Evolutionary conservation across 2,329 filamentous ascomycete species (phyloP).

Genomic region (Exophiala alcalophila): DNA sequence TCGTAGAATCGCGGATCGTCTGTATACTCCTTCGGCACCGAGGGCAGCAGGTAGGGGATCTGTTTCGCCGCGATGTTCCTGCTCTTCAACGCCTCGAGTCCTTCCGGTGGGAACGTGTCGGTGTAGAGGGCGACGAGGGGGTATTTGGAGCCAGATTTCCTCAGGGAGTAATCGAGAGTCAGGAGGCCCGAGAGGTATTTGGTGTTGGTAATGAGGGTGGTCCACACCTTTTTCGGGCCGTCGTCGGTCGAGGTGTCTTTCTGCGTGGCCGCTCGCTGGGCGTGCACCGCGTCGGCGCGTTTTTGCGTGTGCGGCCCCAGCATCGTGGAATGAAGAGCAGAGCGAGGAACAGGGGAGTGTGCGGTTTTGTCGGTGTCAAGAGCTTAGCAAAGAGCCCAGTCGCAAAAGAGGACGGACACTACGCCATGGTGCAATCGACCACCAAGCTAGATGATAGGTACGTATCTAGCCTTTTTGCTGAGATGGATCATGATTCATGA

Average conservation of each 20-base stretch:
- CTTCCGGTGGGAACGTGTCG: conserved; percentile 66
- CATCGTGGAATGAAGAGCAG: too few relatives aligned
- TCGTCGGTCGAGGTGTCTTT: background rate
- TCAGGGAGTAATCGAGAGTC: conserved; percentile 75
- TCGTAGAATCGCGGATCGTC: conserved; percentile 83
- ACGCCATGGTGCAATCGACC: too few relatives aligned
- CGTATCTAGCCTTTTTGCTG: too few relatives aligned
- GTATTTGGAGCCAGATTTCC: conserved; percentile 63
- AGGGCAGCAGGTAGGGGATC: conserved; percentile 71
- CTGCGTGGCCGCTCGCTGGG: conserved; percentile 4
- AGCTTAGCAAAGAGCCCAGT: conserved; percentile 9
- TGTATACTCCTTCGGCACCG: conserved; percentile 62
- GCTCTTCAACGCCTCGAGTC: conserved; percentile 64
- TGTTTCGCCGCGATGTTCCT: conserved; percentile 67
- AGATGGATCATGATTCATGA: too few relatives aligned
- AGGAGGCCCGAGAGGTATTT: conserved; percentile 78
- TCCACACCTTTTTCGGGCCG: conserved; percentile 65
- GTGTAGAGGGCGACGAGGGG: conserved; percentile 82
- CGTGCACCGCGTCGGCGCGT: background rate
- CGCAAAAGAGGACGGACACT: background rate
- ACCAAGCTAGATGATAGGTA: too few relatives aligned
- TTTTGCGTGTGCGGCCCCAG: conserved; percentile 1
- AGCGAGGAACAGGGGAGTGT: too few relatives aligned
- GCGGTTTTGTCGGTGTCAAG: background rate
- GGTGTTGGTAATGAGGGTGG: conserved; percentile 79